Evolutionary conservation across 2,329 filamentous ascomycete species (phyloP).

Genomic region (Chaetomiaceae sp.): DNA sequence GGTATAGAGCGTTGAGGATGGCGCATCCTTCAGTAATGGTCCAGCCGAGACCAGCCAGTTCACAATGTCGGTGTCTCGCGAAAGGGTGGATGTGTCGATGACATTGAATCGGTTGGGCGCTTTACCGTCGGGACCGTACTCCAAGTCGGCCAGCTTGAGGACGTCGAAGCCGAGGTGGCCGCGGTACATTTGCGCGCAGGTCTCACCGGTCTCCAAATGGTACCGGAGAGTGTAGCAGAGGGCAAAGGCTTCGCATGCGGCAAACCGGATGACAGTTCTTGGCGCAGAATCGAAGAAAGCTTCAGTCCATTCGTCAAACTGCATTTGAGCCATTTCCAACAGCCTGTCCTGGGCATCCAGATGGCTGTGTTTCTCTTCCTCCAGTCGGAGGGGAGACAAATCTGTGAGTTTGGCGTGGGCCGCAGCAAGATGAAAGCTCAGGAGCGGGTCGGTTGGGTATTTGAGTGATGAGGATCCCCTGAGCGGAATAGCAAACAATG

Average conservation of each 20-base stretch:
- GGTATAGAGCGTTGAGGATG: conserved; percentile 44
- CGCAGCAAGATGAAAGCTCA: conserved; percentile 52
- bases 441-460: conserved; percentile 40
- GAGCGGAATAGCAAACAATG: conserved; percentile 37
- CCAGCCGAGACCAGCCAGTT: conserved; percentile 41
- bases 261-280: conserved; percentile 39
- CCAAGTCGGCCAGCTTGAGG: conserved; percentile 36
- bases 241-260: conserved; percentile 42
- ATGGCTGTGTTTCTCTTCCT: neutral
- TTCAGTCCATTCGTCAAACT: conserved; percentile 42
- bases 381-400: conserved; percentile 34
- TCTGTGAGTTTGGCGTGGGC: conserved; percentile 36
- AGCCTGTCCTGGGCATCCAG: conserved; percentile 8
- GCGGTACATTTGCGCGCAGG: conserved; percentile 37
- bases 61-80: conserved; percentile 38
- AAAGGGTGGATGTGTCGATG: conserved; percentile 48
- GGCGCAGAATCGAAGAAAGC: conserved; percentile 32
- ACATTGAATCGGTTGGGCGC: conserved; percentile 45
- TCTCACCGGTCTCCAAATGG: conserved; percentile 25
- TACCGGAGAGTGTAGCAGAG: conserved; percentile 48
- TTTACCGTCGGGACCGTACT: conserved; percentile 32
- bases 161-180: conserved; percentile 34
- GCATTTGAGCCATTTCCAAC: conserved; percentile 33
- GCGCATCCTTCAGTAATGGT: conserved; percentile 40
- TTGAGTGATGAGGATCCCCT: conserved; percentile 33